Base-by-base conservation (phyloP, 1,284 basidiomycete species). In the Trichosporon ovoides region DNA sequence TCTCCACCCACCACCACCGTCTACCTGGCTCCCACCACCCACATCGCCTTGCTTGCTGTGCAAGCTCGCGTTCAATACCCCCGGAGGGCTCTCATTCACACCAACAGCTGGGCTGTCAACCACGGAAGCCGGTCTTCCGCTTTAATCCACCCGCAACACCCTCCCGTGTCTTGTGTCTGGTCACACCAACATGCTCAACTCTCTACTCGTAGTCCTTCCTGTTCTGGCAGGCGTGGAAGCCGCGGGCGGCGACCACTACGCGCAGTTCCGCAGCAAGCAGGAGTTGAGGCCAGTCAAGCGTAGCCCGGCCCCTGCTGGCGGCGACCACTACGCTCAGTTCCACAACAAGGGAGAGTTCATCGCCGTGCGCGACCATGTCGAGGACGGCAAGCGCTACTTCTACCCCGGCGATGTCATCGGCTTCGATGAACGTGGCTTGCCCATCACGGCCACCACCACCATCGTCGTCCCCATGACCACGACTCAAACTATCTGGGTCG, bases 391-490 rank as follows among this genome's bases (percentile, higher is more conserved):
- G 43, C 28, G 54, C 33, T 48, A 35, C 40, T 43, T 24, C 31
- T 36, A 19, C 22, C 35, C 33, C 35, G 43, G 43, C 10, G 40
- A 51, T 37, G 58, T 52, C 22, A 16, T 37, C 31, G 53, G 35
- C 36, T 50, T 70, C 22, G 72, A 74, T 43, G 72, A 75, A 60
- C 65, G 73, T 14, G 54, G 67, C 14, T 24, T 75, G 38, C 74
- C 73, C 9, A 73, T 76, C 55, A 75, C 76, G 1, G 67, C 73
- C 1, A 77, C 76, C 2, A 77, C 72, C 2, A 76, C 73, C 1
- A 62, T 76, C 5, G 59, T 68, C 9, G 69, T 74, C 6, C 66
- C 73, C 33, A 66, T 68, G 57, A 76, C 74, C 2, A 63, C 55
- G 18, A 76, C 74, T 10, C 60, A 70, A 53, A 72, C 70, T 2